Evolutionary conservation across 768 basidiomycete genomes (phyloP), one percentile per base, ranked within the genome.

Genomic region (Chalciporus chontae): DNA sequence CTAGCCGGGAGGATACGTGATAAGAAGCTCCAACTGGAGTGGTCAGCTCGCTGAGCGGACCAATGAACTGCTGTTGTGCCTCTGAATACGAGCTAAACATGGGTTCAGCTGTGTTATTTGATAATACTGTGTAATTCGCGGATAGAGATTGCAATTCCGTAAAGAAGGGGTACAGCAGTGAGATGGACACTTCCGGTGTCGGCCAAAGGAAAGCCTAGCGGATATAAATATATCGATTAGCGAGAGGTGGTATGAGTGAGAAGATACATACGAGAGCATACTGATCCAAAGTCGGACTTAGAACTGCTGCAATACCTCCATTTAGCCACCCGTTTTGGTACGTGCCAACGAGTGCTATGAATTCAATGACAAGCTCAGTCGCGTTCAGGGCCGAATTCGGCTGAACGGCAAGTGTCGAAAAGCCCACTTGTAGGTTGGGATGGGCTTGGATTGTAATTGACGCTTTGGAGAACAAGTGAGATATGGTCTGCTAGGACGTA

Each of bases 301-400:
- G n/a, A n/a, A n/a, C n/a, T n/a, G n/a, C 27, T 2, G 47, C 11
- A n/a, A 61, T 43, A 7, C 61, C 50, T 21, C 42, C 40, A 9
- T 62, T 39, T 4, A 54, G 19, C 11, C 48, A 29, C 36, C 40
- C 34, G 14, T 55, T 58, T 45, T 49, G 50, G 24, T 62, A 49
- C 21, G 48, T 55, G 7, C 60, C 60, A 14, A 58, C 4, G 41
- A 62, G 51, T 3, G 51, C 41, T 23, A 61, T 44, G 18, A 59
- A 58, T 26, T 53, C 43, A 31, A 55, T 43, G 29, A 32, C 60
- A 14, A 55, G 52, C 1, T 39, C 13, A 8, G 37, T 43, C n/a
- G 34, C 14, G 43, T 62, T 52, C 29, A 51, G 56, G 3, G 38
- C 39, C 4, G 41, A 3, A 21, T 58, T 55, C 14, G 60, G 56